phyloP scores from a whole-genome alignment of 2,329 filamentous ascomycete species.

The Passalora sequoiae region DNA sequence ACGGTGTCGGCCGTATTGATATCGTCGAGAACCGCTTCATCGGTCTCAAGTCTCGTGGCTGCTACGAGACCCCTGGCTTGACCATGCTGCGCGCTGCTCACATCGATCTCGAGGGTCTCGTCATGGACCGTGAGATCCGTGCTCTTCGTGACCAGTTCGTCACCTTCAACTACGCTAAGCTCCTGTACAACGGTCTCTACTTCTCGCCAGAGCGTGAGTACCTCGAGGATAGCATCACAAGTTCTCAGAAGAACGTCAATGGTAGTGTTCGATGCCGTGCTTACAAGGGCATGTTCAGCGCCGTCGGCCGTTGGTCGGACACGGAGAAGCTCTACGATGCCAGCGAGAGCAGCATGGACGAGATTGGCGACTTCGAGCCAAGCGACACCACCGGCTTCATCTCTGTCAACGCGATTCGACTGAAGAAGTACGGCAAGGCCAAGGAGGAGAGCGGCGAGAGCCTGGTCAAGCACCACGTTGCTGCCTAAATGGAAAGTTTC shows the following conservation, averaged over 20 bases:
- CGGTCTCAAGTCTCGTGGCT: conserved; percentile 73
- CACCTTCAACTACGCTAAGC: conserved; percentile 58
- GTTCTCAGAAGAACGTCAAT: conserved; percentile 58
- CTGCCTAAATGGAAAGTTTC: background rate
- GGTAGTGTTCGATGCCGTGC: conserved; percentile 57
- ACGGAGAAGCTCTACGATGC: conserved; percentile 67
- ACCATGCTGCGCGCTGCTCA: conserved; percentile 54
- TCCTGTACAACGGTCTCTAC: conserved; percentile 59
- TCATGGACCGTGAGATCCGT: conserved; percentile 63
- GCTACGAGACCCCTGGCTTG: conserved; percentile 65
- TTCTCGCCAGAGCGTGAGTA: conserved; percentile 69
- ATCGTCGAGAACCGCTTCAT: conserved; percentile 80
- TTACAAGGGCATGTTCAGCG: conserved; percentile 62
- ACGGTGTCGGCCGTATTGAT: conserved; percentile 76
- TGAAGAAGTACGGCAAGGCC: conserved; percentile 42
- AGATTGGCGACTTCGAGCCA: conserved; percentile 62
- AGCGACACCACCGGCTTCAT: conserved; percentile 65
- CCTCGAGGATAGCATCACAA: conserved; percentile 59
- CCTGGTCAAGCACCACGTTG: conserved; percentile 25
- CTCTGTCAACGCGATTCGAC: conserved; percentile 59
- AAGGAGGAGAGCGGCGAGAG: conserved; percentile 35
- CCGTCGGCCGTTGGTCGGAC: conserved; percentile 56
- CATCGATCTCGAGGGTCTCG: conserved; percentile 61
- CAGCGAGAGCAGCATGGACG: conserved; percentile 64
- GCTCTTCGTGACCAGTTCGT: conserved; percentile 67